phyloP scores from a whole-genome alignment of 257 asterid species.

The Capsicum baccatum region DNA sequence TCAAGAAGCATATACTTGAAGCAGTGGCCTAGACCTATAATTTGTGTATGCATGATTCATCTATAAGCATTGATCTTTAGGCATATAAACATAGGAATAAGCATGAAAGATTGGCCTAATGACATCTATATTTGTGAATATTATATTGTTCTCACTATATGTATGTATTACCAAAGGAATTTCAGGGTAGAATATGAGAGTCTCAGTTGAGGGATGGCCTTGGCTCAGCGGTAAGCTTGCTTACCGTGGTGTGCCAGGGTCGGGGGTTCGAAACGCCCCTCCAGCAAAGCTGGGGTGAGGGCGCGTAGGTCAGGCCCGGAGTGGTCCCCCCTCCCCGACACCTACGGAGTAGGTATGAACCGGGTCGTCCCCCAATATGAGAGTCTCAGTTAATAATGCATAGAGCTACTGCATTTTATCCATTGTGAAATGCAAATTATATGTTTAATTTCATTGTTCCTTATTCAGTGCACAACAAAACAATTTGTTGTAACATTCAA shows the following conservation, averaged over 20 bases:
- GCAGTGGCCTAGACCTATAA: neutral
- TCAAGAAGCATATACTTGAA: neutral
- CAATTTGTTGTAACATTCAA: no score
- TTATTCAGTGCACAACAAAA: no score
- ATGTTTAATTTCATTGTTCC: no score
- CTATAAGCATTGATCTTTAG: neutral
- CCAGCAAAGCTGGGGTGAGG: no score
- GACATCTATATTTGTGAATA: neutral
- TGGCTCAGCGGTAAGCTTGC: no score
- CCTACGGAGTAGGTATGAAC: no score
- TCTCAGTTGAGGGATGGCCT: no score
- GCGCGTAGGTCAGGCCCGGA: no score
- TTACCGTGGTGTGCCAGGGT: no score
- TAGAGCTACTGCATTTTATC: conserved; percentile 58
- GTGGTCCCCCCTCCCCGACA: no score
- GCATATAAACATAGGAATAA: neutral
- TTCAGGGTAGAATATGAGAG: conserved; percentile 63
- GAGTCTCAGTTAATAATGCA: conserved; percentile 59
- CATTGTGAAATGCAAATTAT: conserved; percentile 23
- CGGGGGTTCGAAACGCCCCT: no score
- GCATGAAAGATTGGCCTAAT: neutral
- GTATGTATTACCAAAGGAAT: conserved; percentile 59
- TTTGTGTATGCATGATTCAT: neutral
- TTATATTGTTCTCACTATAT: neutral
- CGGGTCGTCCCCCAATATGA: no score